Conservation (phyloP, 1,139 yeast genomes). For the Blastobotrys indianensis region DNA sequence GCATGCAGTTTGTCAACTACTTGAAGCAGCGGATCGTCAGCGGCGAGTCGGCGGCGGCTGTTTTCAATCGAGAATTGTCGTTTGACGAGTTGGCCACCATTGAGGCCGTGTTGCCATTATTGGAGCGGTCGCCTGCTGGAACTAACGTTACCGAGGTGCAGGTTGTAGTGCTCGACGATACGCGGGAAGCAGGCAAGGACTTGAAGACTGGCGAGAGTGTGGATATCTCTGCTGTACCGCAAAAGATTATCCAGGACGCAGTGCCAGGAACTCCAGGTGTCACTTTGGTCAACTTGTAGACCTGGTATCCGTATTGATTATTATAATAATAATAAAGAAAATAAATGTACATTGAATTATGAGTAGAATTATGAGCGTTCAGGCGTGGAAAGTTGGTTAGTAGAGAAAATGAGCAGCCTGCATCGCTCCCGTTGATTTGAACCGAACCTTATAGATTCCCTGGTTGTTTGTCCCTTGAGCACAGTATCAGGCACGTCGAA, state of each 20-base stretch:
- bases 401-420: not conserved
- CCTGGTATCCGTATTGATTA: not conserved
- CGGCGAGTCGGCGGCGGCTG: slow-evolving; percentile 54
- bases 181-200: slow-evolving; percentile 56
- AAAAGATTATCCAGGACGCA: slow-evolving; percentile 74
- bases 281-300: slow-evolving; percentile 50
- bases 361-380: no score
- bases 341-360: no score
- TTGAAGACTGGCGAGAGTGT: slow-evolving; percentile 65
- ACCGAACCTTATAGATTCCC: not conserved
- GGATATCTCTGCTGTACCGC: slow-evolving; percentile 57
- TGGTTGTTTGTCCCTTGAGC: not conserved
- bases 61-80: slow-evolving; percentile 79
- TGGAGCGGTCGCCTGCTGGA: slow-evolving; percentile 63
- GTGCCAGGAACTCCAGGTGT: slow-evolving; percentile 95
- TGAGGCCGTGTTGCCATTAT: slow-evolving; percentile 43
- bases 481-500: not conserved
- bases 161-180: slow-evolving; percentile 51
- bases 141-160: slow-evolving; percentile 53
- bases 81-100: slow-evolving; percentile 73
- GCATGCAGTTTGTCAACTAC: slow-evolving; percentile 92
- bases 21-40: slow-evolving; percentile 68
- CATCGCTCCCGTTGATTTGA: not conserved
- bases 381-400: no score
- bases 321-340: no score